Conservation (phyloP, 2,329 filamentous ascomycete genomes). For the Lachnellula subtilissima region DNA sequence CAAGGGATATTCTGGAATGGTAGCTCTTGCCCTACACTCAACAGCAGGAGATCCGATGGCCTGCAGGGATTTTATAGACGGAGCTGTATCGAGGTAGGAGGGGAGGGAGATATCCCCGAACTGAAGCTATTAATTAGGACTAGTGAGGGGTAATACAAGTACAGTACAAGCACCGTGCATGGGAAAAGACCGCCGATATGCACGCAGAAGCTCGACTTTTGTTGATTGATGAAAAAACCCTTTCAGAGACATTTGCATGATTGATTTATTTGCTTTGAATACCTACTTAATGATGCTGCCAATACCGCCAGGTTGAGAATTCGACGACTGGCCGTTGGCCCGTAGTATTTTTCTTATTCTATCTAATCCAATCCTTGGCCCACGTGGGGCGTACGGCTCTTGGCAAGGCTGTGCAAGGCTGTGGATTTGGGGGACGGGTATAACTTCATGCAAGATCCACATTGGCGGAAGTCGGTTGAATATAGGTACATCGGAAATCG, state of each 20-base stretch:
- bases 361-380: constrained; percentile 5
- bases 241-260: too few relatives aligned
- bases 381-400: not conserved
- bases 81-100: not conserved
- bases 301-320: not conserved
- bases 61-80: not conserved
- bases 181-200: too few relatives aligned
- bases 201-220: too few relatives aligned
- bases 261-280: too few relatives aligned
- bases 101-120: not conserved
- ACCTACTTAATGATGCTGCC: too few relatives aligned
- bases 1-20: not conserved
- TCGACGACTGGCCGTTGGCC: too few relatives aligned
- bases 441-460: not conserved
- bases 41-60: not conserved
- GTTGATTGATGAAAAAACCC: too few relatives aligned
- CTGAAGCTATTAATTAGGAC: not conserved
- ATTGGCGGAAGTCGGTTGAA: not conserved
- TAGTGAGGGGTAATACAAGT: constrained; percentile 7
- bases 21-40: not conserved
- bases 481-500: not conserved
- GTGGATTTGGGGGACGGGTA: not conserved
- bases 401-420: constrained; percentile 5
- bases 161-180: not conserved
- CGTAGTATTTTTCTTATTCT: not conserved